phyloP scores from a whole-genome alignment of 1,139 yeast species.

The Yamadazyma diddensiae region DNA sequence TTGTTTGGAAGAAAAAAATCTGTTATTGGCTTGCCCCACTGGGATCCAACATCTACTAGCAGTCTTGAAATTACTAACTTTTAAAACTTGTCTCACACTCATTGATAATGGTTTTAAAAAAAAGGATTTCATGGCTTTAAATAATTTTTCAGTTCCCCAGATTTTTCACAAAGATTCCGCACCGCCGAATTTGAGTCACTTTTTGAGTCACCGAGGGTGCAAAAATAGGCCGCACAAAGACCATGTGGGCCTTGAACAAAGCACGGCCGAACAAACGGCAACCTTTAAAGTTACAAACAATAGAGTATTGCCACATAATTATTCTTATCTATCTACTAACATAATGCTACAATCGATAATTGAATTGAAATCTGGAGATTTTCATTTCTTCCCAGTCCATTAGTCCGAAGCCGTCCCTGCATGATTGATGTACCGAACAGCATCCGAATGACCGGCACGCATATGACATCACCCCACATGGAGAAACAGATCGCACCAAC shows the following conservation, averaged over 20 bases:
- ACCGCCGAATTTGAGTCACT: conserved; percentile 9
- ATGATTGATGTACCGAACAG: neutral
- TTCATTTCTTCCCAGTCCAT: too few species aligned
- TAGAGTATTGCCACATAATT: too few species aligned
- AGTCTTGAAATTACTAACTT: conserved; percentile 38
- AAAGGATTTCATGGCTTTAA: conserved; percentile 5
- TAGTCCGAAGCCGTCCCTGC: conserved; percentile 1
- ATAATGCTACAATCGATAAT: too few species aligned
- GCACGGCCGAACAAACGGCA: too few species aligned
- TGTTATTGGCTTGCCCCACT: conserved; percentile 14
- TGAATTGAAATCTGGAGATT: neutral
- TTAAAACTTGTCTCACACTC: conserved; percentile 33
- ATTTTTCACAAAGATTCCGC: conserved; percentile 9
- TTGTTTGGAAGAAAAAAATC: conserved; percentile 38
- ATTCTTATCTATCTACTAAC: too few species aligned
- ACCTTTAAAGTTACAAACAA: too few species aligned
- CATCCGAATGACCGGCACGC: neutral
- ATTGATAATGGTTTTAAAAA: conserved; percentile 15
- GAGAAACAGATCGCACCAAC: too few species aligned
- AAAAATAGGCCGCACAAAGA: neutral
- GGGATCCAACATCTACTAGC: conserved; percentile 50
- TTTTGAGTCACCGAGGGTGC: conserved; percentile 7
- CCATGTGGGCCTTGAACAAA: too few species aligned
- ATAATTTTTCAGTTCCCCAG: conserved; percentile 10
- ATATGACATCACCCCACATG: too few species aligned